phyloP scores from a whole-genome alignment of 73 alveolate genomes.

The Paramecium tetraurelia region DNA sequence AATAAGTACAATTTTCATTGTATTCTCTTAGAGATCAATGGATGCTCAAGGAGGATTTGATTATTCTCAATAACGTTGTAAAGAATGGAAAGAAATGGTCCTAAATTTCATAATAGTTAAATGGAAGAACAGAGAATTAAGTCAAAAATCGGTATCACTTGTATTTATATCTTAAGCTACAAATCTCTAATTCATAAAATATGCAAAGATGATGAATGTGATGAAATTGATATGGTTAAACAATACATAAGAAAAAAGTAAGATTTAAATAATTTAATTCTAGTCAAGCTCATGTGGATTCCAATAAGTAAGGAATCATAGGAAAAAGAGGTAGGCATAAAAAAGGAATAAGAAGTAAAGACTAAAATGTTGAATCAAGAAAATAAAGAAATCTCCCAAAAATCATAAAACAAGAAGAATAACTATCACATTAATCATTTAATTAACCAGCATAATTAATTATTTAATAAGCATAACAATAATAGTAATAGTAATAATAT shows the following conservation, averaged over 20 bases:
- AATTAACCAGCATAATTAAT: not conserved
- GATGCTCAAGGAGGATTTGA: constrained; percentile 19
- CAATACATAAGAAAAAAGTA: constrained; percentile 21
- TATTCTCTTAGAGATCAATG: not conserved
- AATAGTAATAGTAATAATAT: not conserved
- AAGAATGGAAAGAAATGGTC: constrained; percentile 60
- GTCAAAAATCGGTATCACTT: constrained; percentile 41
- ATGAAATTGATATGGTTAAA: constrained; percentile 36
- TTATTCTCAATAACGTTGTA: not conserved
- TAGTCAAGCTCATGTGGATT: not conserved
- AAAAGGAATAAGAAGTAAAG: not conserved
- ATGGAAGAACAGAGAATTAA: constrained; percentile 56
- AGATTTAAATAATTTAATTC: not conserved
- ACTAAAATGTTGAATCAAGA: not conserved
- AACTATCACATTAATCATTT: not conserved
- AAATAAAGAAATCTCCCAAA: not conserved
- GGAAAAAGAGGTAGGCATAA: constrained; percentile 51
- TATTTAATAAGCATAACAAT: not conserved
- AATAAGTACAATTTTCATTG: not conserved
- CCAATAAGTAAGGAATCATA: constrained; percentile 28
- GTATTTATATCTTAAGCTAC: not conserved
- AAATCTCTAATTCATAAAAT: constrained; percentile 50
- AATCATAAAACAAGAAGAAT: not conserved
- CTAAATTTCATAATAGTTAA: constrained; percentile 29
- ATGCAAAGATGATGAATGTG: constrained; percentile 50